Conservation (phyloP, 2,329 filamentous ascomycete species). For the Talaromyces sp. region DNA sequence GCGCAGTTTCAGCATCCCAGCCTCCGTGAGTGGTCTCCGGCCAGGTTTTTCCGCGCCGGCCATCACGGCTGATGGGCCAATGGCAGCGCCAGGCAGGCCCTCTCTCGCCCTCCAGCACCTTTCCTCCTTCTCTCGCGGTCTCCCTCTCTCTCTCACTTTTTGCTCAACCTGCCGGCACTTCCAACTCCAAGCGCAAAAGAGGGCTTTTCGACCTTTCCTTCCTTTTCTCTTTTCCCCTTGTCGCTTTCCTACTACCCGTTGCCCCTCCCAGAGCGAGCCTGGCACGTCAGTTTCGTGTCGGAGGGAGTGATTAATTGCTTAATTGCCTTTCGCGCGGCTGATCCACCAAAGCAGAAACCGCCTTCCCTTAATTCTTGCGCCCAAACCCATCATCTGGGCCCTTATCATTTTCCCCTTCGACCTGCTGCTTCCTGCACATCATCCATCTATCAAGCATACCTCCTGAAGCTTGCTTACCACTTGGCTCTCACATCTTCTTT, state of each 20-base stretch:
- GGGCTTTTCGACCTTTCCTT: conserved; percentile 14
- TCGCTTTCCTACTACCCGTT: conserved; percentile 21
- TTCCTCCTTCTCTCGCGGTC: background rate
- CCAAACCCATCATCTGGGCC: conserved; percentile 4
- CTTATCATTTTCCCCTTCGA: conserved; percentile 1
- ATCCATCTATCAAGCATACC: background rate
- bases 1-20: conserved; percentile 6
- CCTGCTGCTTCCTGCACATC: conserved; percentile 5
- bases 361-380: conserved; percentile 4
- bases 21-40: conserved; percentile 9
- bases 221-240: conserved; percentile 22
- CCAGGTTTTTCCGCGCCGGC: conserved; percentile 18
- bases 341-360: conserved; percentile 6
- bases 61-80: conserved; percentile 12
- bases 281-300: conserved; percentile 1
- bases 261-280: conserved; percentile 14
- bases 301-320: background rate
- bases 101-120: conserved; percentile 14
- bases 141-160: background rate
- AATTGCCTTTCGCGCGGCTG: conserved; percentile 6
- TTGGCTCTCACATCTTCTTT: background rate
- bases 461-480: background rate
- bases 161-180: too few species aligned
- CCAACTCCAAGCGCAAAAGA: background rate
- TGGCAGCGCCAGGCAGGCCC: conserved; percentile 6